Evolutionary conservation across 2,329 filamentous ascomycete species (phyloP).

Genomic region (Beauveria asiatica): DNA sequence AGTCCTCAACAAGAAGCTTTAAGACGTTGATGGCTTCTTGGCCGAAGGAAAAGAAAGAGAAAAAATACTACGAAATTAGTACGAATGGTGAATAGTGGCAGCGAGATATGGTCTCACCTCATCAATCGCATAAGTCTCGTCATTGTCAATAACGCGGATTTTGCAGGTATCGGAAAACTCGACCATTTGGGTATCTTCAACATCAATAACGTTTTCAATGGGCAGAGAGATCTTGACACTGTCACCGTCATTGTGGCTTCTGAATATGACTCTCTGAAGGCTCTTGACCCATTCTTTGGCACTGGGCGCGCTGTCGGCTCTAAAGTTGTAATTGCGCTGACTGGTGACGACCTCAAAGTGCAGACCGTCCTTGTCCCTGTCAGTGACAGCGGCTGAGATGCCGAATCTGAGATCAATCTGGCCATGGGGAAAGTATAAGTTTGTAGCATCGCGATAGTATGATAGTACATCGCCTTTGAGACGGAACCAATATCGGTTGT

Average conservation of each 20-base stretch:
- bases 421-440: slow-evolving; percentile 84
- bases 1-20: slow-evolving; percentile 61
- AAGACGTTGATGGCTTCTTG: slow-evolving; percentile 76
- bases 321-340: slow-evolving; percentile 76
- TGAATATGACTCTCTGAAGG: slow-evolving; percentile 88
- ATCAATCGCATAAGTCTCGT: slow-evolving; percentile 90
- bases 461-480: slow-evolving; percentile 86
- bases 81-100: background rate
- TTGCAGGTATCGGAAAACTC: slow-evolving; percentile 93
- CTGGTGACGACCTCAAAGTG: slow-evolving; percentile 77
- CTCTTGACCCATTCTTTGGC: slow-evolving; percentile 96
- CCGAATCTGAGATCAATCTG: slow-evolving; percentile 89
- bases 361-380: slow-evolving; percentile 68
- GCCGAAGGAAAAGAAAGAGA: slow-evolving; percentile 85
- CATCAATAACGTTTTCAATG: slow-evolving; percentile 79
- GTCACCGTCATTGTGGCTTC: slow-evolving; percentile 91
- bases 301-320: slow-evolving; percentile 76
- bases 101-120: slow-evolving; percentile 51
- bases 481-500: slow-evolving; percentile 86
- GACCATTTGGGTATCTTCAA: slow-evolving; percentile 84
- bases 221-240: slow-evolving; percentile 94
- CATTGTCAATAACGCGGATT: slow-evolving; percentile 84
- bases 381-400: slow-evolving; percentile 71
- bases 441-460: slow-evolving; percentile 76
- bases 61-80: slow-evolving; percentile 62